Conservation (phyloP, 2,329 filamentous ascomycete genomes). For the Neofusicoccum laricinum region DNA sequence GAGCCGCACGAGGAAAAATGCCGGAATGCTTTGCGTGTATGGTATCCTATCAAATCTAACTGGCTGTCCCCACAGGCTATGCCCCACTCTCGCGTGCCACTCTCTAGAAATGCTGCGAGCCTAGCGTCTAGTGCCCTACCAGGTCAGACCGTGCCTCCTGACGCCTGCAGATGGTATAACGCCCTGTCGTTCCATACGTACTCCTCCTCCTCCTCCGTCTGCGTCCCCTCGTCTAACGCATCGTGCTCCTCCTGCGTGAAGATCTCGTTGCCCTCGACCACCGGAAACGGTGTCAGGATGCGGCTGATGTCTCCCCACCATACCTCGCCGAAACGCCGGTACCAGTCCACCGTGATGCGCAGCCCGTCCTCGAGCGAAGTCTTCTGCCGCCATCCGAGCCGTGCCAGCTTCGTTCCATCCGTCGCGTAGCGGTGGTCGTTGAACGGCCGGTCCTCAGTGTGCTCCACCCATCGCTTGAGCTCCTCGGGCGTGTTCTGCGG, state of each 20-base stretch:
- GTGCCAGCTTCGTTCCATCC: constrained; percentile 36
- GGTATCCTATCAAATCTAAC: constrained; percentile 9
- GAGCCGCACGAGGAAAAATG: neutral
- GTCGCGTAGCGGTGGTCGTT: constrained; percentile 40
- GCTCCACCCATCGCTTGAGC: constrained; percentile 65
- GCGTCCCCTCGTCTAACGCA: constrained; percentile 22
- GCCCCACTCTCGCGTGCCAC: neutral
- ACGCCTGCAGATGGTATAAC: constrained; percentile 22
- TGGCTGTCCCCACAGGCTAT: neutral
- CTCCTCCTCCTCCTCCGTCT: constrained; percentile 20
- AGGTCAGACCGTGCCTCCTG: constrained; percentile 18
- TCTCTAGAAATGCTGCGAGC: neutral
- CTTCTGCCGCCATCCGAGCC: constrained; percentile 36
- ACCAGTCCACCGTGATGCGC: constrained; percentile 38
- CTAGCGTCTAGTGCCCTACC: too few relatives aligned
- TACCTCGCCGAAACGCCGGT: constrained; percentile 35
- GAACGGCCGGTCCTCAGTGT: constrained; percentile 72
- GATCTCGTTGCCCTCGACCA: constrained; percentile 38
- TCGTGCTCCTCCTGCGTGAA: constrained; percentile 40
- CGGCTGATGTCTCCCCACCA: constrained; percentile 42
- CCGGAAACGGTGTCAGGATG: constrained; percentile 38
- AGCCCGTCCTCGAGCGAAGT: constrained; percentile 36
- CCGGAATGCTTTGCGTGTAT: neutral
- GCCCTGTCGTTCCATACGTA: constrained; percentile 28
- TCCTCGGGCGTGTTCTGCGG: constrained; percentile 38